Evolutionary conservation across 768 basidiomycete species (phyloP).

Genomic region (Collybiopsis luxurians): DNA sequence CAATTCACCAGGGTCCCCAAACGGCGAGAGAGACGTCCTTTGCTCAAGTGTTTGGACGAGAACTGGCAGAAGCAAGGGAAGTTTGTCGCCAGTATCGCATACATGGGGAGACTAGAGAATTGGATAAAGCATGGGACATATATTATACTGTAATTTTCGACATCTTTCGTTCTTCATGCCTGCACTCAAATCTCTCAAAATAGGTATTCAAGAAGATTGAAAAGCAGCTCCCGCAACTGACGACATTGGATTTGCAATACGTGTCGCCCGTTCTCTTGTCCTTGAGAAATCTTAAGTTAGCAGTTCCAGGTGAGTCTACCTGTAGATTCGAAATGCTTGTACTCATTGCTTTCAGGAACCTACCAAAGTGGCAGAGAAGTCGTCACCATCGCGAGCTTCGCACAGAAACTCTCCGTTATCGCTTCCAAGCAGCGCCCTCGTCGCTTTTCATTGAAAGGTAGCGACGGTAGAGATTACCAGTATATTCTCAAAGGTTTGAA

Average conservation of each 20-base stretch:
- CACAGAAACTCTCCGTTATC: slow-evolving; percentile 89
- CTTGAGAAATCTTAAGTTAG: slow-evolving; percentile 86
- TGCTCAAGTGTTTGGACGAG: slow-evolving; percentile 88
- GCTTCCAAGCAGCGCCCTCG: slow-evolving; percentile 96
- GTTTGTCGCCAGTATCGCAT: slow-evolving; percentile 83
- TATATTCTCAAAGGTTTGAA: slow-evolving; percentile 82
- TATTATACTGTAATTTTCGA: slow-evolving; percentile 79
- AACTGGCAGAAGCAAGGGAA: slow-evolving; percentile 89
- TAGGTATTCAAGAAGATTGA: slow-evolving; percentile 96
- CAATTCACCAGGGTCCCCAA: slow-evolving; percentile 71
- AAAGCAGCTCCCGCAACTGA: slow-evolving; percentile 87
- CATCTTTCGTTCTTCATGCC: neutral
- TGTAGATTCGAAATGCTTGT: neutral
- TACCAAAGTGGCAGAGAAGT: slow-evolving; percentile 87
- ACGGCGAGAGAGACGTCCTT: slow-evolving; percentile 96
- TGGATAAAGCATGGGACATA: slow-evolving; percentile 99
- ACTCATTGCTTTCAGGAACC: slow-evolving; percentile 53
- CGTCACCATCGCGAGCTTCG: slow-evolving; percentile 80
- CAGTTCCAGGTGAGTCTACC: slow-evolving; percentile 78
- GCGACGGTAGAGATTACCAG: slow-evolving; percentile 91
- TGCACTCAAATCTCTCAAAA: neutral
- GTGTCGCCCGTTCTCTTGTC: slow-evolving; percentile 91
- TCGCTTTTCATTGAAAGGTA: slow-evolving; percentile 80
- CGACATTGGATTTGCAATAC: slow-evolving; percentile 92
- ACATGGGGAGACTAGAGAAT: slow-evolving; percentile 82